Evolutionary conservation across 2,329 filamentous ascomycete genomes (phyloP).

Genomic region (Atkinsonella texensis): DNA sequence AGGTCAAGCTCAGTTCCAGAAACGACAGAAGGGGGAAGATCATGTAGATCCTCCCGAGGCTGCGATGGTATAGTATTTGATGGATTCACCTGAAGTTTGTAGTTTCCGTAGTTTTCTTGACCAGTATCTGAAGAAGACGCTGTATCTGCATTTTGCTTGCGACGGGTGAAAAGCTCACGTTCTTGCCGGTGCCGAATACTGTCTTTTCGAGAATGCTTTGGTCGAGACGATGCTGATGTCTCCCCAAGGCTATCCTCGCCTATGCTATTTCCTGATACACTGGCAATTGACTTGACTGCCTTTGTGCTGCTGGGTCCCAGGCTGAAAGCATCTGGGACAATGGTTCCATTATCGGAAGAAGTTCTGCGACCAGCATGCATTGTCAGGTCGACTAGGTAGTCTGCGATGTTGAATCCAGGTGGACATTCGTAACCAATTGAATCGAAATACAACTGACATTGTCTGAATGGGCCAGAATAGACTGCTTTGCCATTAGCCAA

Average conservation of each 20-base stretch:
- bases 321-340: conserved; percentile 45
- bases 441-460: conserved; percentile 89
- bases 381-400: conserved; percentile 92
- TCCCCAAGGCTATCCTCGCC: conserved; percentile 54
- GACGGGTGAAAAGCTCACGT: conserved; percentile 77
- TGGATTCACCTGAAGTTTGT: conserved; percentile 37
- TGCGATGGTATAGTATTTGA: conserved; percentile 38
- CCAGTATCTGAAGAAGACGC: conserved; percentile 48
- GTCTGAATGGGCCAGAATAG: conserved; percentile 81
- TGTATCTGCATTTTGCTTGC: conserved; percentile 50
- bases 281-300: conserved; percentile 83
- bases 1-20: conserved; percentile 69
- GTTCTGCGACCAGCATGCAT: conserved; percentile 74
- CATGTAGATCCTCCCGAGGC: conserved; percentile 57
- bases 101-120: conserved; percentile 36
- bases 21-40: conserved; percentile 45
- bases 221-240: conserved; percentile 47
- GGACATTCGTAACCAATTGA: conserved; percentile 85
- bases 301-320: conserved; percentile 77
- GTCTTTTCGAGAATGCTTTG: conserved; percentile 58
- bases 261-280: conserved; percentile 63
- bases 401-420: conserved; percentile 95
- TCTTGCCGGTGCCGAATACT: conserved; percentile 83
- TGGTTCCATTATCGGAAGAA: conserved; percentile 40
- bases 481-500: conserved; percentile 82